Conservation (phyloP, 345 rosid genomes). For the Noccaea caerulescens region DNA sequence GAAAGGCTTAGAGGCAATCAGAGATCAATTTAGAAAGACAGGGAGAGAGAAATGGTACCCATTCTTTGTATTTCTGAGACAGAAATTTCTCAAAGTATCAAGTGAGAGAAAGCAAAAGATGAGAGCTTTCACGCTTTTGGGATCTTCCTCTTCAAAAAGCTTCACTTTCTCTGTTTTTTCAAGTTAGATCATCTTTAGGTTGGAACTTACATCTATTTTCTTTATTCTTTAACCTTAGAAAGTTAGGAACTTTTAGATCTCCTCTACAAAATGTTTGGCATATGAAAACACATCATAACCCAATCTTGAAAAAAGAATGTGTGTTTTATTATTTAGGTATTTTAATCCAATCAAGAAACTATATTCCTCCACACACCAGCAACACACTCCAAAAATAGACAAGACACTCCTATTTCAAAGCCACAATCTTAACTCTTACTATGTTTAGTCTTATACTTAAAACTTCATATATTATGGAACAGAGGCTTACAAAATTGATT, state of each 20-base stretch:
- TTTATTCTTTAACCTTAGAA: constrained; percentile 11
- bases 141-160: constrained; percentile 29
- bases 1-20: too few species aligned
- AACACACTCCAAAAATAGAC: constrained; percentile 33
- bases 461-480: not conserved
- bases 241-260: constrained; percentile 24
- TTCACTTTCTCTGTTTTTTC: constrained; percentile 21
- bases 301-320: constrained; percentile 21
- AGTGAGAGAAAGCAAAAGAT: constrained; percentile 13
- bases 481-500: not conserved
- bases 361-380: constrained; percentile 13
- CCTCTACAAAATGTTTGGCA: constrained; percentile 9
- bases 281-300: constrained; percentile 27
- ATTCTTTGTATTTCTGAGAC: constrained; percentile 24
- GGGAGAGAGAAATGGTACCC: constrained; percentile 39
- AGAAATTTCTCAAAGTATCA: not conserved
- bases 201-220: constrained; percentile 9
- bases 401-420: constrained; percentile 35
- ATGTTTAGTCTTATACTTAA: constrained; percentile 25
- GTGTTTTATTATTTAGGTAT: not conserved
- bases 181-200: constrained; percentile 27
- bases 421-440: constrained; percentile 19
- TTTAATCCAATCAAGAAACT: not conserved
- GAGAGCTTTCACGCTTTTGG: constrained; percentile 28
- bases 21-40: not conserved